Base-by-base conservation (phyloP, 2,329 filamentous ascomycete species). In the Stagonosporopsis tanaceti region DNA sequence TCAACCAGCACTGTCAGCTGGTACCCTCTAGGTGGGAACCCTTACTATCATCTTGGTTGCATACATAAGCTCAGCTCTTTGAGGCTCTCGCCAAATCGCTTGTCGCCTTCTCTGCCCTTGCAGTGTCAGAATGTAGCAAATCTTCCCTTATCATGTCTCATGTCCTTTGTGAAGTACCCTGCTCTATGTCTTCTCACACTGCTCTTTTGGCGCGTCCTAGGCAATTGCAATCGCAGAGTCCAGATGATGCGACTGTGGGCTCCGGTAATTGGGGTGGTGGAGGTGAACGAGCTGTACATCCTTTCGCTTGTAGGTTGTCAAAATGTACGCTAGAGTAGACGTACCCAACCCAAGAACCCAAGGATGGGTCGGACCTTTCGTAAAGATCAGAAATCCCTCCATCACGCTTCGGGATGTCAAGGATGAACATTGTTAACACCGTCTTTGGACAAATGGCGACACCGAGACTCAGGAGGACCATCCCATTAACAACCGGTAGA, bases 341-440 rank as follows among this genome's bases (percentile, higher is more conserved):
- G 15, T 0, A 39, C 24, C 50, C 59, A 8, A 61, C 22, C n/a
- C 14, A 17, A 3, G 9, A 67, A 55, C 17, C 66, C 66, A 68
- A 46, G 55, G 46, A 11, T 68, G 68, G 68, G 58, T 69, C 40
- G 62, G 64, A 15, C 59, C 48, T 2, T 39, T 61, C 2, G 47
- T 39, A 3, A 62, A 68, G 48, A 64, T 46, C 2, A 45, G 47
- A 15, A 68, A 69, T 42, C 64, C 55, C 28, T 40, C 59, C 25
- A 53, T 71, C 38, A 67, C 57, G 4, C 59, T 71, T 25, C 32
- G 47, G 40, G 66, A 71, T 32, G 63, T 68, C 3, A 69, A 67
- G 37, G 32, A 42, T 7, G 52, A 48, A 7, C 57, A 57, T 47
- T 65, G 63, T 24, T 40, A 59, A 7, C 65, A 64, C 30, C 59